phyloP scores from a whole-genome alignment of 169 alveolate species.

The Cryptosporidium tyzzeri region DNA sequence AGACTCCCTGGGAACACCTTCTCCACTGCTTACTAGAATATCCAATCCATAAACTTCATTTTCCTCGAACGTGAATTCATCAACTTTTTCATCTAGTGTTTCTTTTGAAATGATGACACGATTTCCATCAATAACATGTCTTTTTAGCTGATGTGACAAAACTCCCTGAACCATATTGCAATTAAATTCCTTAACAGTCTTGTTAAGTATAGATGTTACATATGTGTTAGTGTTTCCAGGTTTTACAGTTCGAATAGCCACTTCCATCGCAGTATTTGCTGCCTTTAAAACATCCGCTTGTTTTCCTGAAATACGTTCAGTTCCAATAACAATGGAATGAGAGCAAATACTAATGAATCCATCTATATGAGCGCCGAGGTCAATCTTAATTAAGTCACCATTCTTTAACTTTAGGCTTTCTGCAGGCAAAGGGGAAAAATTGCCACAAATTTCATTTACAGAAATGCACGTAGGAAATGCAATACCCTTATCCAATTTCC shows the following conservation, averaged over 20 bases:
- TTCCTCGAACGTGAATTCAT: conserved; percentile 92
- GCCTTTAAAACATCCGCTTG: conserved; percentile 85
- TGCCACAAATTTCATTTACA: conserved; percentile 94
- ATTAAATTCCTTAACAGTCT: conserved; percentile 90
- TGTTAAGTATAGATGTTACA: conserved; percentile 90
- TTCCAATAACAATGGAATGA: conserved; percentile 86
- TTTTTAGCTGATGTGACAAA: conserved; percentile 93
- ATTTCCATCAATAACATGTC: conserved; percentile 94
- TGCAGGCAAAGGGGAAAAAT: conserved; percentile 91
- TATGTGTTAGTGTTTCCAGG: conserved; percentile 92
- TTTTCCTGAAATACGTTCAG: conserved; percentile 76
- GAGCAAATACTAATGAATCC: conserved; percentile 93
- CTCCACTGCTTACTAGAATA: conserved; percentile 94
- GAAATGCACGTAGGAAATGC: conserved; percentile 97
- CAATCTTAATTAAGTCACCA: conserved; percentile 94
- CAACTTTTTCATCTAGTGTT: conserved; percentile 92
- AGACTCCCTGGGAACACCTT: conserved; percentile 92
- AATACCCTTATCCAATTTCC: conserved; percentile 93
- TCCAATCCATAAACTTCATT: conserved; percentile 95
- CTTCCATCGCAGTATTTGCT: conserved; percentile 93
- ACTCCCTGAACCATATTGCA: conserved; percentile 92
- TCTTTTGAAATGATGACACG: conserved; percentile 88
- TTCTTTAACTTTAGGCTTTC: conserved; percentile 82
- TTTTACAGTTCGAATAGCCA: conserved; percentile 90
- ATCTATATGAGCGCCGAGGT: conserved; percentile 93